phyloP scores from a whole-genome alignment of 2,329 filamentous ascomycete species.

The Microdochium nivale region DNA sequence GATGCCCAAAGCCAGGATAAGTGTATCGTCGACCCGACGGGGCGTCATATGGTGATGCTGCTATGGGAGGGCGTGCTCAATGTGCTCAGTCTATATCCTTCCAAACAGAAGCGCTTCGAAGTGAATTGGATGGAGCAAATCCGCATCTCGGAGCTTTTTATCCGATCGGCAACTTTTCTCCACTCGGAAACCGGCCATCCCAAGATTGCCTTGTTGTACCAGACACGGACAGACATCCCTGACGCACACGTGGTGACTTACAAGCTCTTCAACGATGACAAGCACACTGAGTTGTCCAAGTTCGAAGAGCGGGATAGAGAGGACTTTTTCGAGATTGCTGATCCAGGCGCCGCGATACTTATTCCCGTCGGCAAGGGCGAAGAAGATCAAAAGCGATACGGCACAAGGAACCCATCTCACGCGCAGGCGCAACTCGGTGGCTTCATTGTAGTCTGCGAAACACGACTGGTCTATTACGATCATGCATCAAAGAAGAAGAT shows the following conservation, averaged over 20 bases:
- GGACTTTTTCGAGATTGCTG: conserved; percentile 43
- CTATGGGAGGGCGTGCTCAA: conserved; percentile 53
- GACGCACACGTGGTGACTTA: conserved; percentile 51
- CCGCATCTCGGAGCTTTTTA: conserved; percentile 49
- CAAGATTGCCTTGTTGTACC: conserved; percentile 49
- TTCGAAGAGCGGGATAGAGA: conserved; percentile 49
- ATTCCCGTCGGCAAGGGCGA: conserved; percentile 52
- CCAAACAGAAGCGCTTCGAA: conserved; percentile 33
- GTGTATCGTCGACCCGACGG: conserved; percentile 75
- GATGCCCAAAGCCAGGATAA: conserved; percentile 77
- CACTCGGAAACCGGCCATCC: conserved; percentile 51
- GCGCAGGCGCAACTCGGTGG: conserved; percentile 57
- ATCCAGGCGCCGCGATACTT: conserved; percentile 49
- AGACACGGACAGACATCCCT: conserved; percentile 39
- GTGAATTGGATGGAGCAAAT: conserved; percentile 45
- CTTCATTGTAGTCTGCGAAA: conserved; percentile 69
- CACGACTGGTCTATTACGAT: conserved; percentile 76
- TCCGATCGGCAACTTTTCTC: conserved; percentile 48
- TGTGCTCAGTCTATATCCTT: conserved; percentile 39
- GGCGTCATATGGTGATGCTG: conserved; percentile 48
- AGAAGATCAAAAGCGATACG: conserved; percentile 50
- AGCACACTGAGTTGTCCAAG: conserved; percentile 40
- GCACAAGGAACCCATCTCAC: conserved; percentile 44
- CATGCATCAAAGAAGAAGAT: conserved; percentile 62
- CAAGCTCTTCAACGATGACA: conserved; percentile 49